Conservation (phyloP, 2,329 filamentous ascomycete genomes). For the Fusarium udum region DNA sequence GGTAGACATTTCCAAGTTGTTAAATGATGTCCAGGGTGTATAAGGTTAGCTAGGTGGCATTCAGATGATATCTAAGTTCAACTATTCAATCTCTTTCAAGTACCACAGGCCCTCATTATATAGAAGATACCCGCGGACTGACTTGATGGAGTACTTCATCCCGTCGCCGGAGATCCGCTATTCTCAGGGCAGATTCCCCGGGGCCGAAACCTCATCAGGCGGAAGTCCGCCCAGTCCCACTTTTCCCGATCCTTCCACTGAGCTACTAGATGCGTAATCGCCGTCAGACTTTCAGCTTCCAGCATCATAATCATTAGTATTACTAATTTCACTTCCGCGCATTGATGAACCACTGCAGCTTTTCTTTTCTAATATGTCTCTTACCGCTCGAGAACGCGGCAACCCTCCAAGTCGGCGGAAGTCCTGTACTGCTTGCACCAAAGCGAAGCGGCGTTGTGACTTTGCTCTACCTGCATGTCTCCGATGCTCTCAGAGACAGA, state of each 20-base stretch:
- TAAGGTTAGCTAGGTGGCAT: not conserved
- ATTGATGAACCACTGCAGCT: not conserved
- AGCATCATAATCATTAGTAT: not conserved
- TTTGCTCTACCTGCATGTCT: constrained; percentile 60
- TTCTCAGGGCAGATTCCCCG: not conserved
- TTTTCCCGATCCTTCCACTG: constrained; percentile 25
- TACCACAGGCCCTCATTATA: not conserved
- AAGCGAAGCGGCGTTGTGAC: constrained; percentile 66
- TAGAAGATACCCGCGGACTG: not conserved
- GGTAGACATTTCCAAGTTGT: constrained; percentile 43
- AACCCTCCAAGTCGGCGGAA: constrained; percentile 62
- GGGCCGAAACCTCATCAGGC: constrained; percentile 7
- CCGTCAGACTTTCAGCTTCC: not conserved
- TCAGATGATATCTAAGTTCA: not conserved
- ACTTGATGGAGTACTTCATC: not conserved
- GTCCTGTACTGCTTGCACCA: constrained; percentile 65
- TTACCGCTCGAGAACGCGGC: constrained; percentile 49
- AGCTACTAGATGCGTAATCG: not conserved
- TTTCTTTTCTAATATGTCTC: constrained; percentile 37
- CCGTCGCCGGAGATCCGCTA: constrained; percentile 17
- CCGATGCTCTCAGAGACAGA: constrained; percentile 59
- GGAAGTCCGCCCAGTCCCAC: constrained; percentile 44
- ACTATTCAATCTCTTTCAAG: not conserved
- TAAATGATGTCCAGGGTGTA: not conserved
- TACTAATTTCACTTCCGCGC: not conserved